Evolutionary conservation across 805 yeast genomes (phyloP).

Genomic region (Candida yuanshanica): DNA sequence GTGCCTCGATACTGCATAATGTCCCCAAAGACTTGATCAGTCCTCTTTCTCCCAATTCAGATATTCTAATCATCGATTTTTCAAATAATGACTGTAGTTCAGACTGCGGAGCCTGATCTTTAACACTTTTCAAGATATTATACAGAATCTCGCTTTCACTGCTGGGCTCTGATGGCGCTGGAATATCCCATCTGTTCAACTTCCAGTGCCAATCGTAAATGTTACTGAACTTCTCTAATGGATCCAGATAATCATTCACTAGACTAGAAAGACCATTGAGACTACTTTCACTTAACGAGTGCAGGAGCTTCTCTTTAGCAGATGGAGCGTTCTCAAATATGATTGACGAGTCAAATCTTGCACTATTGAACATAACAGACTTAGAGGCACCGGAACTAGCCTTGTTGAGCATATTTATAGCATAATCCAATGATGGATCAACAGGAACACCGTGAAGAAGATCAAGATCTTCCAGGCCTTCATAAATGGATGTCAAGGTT

Average conservation of each 20-base stretch:
- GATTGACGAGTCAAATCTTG: constrained; percentile 43
- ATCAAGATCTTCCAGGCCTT: constrained; percentile 55
- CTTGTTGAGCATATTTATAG: constrained; percentile 36
- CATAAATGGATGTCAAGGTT: constrained; percentile 35
- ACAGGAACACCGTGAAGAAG: constrained; percentile 60
- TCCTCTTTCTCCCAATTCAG: constrained; percentile 4
- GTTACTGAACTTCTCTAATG: constrained; percentile 14
- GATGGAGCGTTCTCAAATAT: constrained; percentile 7
- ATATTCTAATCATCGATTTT: constrained; percentile 2
- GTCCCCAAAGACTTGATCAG: constrained; percentile 3
- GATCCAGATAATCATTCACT: constrained; percentile 25
- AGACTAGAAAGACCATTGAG: constrained; percentile 51
- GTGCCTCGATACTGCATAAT: constrained; percentile 11
- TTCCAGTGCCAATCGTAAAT: constrained; percentile 70
- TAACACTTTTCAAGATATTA: constrained; percentile 41
- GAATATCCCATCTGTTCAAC: constrained; percentile 70
- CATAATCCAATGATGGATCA: constrained; percentile 46
- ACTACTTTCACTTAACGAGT: constrained; percentile 45
- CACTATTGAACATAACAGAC: constrained; percentile 49
- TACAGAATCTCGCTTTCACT: constrained; percentile 46
- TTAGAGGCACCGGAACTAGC: constrained; percentile 31
- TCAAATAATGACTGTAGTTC: constrained; percentile 16
- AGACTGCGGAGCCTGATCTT: constrained; percentile 26
- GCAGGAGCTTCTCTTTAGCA: constrained; percentile 20
- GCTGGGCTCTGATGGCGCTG: constrained; percentile 33